A percentile compares a stretch with the other conserved stretches of the same genome.
These are phyloP conservation scores for Haplosporangium sp. DNA, from an alignment of 371 early-diverging fungal species.

Conservation along the genomic window DNA sequence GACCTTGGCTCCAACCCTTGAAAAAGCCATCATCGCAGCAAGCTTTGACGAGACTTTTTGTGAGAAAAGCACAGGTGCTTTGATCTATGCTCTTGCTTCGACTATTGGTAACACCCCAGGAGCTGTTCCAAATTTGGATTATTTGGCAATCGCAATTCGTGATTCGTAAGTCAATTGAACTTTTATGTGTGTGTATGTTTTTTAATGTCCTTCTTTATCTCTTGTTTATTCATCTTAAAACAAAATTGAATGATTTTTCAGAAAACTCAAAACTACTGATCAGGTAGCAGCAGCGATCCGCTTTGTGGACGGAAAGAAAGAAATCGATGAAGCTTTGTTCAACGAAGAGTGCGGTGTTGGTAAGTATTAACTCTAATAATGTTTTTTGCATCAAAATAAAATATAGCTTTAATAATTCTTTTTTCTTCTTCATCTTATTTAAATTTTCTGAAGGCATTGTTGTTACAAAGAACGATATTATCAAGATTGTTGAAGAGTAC, in stretches of 20 bases:
- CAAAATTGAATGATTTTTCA: background rate
- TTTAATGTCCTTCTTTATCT: too few species aligned
- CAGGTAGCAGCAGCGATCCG: constrained; percentile 96
- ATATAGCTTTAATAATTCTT: too few species aligned
- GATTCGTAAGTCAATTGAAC: constrained; percentile 53
- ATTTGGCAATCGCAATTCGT: constrained; percentile 81
- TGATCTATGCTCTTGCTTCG: constrained; percentile 89
- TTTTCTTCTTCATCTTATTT: too few species aligned
- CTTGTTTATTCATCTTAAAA: too few species aligned
- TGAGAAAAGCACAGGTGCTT: constrained; percentile 78
- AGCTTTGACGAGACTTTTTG: constrained; percentile 65
- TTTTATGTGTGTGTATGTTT: background rate
- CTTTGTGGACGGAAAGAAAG: constrained; percentile 70
- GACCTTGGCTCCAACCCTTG: constrained; percentile 87
- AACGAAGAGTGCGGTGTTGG: constrained; percentile 92
- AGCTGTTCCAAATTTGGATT: constrained; percentile 79
- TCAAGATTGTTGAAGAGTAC: constrained; percentile 63
- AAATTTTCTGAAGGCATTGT: constrained; percentile 68
- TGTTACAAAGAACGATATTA: constrained; percentile 79
- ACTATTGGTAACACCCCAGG: constrained; percentile 77
- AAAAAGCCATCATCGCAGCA: constrained; percentile 71
- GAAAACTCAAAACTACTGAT: constrained; percentile 79
- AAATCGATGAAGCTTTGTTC: constrained; percentile 75
- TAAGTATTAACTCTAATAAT: constrained; percentile 48
- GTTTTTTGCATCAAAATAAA: background rate